phyloP scores from a whole-genome alignment of 1,284 basidiomycete genomes.

The Ustilago xerochloae region DNA sequence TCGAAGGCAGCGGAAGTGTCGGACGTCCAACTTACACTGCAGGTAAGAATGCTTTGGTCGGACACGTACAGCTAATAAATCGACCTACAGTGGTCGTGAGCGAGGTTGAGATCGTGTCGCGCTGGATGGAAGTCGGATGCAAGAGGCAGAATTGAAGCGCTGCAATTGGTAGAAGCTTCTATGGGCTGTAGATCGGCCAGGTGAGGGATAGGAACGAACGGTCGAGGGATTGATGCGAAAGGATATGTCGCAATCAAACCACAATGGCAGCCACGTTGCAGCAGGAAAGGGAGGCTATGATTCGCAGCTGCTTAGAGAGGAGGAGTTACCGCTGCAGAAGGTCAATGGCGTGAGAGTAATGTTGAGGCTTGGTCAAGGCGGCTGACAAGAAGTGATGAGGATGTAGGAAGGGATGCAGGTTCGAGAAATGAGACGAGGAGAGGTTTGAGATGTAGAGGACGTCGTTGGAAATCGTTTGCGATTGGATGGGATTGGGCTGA shows the following conservation, averaged over 20 bases:
- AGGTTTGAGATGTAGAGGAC: background rate
- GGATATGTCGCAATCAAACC: constrained; percentile 7
- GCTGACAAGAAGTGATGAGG: background rate
- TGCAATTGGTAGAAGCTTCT: background rate
- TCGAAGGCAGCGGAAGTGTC: background rate
- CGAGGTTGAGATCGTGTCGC: background rate
- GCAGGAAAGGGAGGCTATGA: background rate
- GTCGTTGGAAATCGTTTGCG: background rate
- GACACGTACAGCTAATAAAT: too few relatives aligned
- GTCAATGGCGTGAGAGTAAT: too few relatives aligned
- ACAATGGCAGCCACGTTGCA: background rate
- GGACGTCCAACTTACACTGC: background rate
- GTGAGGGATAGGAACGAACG: background rate
- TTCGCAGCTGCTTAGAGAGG: background rate
- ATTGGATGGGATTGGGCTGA: background rate
- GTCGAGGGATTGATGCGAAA: background rate
- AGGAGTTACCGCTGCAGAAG: background rate
- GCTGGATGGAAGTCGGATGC: background rate
- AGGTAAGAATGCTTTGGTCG: too few relatives aligned
- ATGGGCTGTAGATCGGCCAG: constrained; percentile 24
- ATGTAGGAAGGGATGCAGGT: background rate
- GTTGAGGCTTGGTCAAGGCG: too few relatives aligned
- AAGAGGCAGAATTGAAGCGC: background rate
- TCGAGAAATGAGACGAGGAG: too few relatives aligned
- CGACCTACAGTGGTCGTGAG: background rate